Percentiles rank a stretch among this genome's conserved stretches.
phyloP scores from a whole-genome alignment of 106 monocot species.

The Dioscorea alata region DNA sequence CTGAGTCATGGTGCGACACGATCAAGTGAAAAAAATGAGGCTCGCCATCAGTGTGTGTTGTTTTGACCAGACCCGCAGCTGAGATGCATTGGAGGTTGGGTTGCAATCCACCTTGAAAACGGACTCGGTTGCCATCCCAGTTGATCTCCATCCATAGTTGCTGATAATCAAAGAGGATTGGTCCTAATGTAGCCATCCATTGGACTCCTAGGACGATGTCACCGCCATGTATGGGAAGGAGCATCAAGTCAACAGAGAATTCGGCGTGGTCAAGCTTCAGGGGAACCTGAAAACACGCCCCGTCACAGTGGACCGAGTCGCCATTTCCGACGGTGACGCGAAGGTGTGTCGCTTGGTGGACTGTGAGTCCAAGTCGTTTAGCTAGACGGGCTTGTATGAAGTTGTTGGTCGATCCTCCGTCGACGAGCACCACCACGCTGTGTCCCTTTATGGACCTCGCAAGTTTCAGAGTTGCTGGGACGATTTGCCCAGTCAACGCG shows the following conservation, averaged over 20 bases:
- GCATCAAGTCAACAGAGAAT: not conserved
- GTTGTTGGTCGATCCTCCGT: not conserved
- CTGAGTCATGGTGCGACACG: too few relatives aligned
- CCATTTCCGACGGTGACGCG: not conserved
- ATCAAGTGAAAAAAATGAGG: too few relatives aligned
- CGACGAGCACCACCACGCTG: not conserved
- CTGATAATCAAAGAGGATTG: not conserved
- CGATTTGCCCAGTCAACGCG: not conserved
- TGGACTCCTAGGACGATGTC: not conserved
- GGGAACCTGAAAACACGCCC: not conserved
- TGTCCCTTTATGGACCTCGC: not conserved
- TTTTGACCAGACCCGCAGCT: too few relatives aligned
- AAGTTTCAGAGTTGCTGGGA: not conserved
- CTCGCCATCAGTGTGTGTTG: not conserved
- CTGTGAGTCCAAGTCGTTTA: not conserved
- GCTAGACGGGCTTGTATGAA: not conserved
- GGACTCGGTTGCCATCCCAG: not conserved
- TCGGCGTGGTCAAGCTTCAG: not conserved
- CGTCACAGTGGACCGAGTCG: not conserved
- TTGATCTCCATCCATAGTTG: not conserved
- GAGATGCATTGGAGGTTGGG: not conserved
- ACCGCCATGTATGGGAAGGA: not conserved
- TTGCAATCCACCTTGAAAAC: not conserved
- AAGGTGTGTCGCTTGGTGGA: too few relatives aligned
- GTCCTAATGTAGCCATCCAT: not conserved